phyloP scores from a whole-genome alignment of 257 asterid genomes.

The Solanum virginianum region DNA sequence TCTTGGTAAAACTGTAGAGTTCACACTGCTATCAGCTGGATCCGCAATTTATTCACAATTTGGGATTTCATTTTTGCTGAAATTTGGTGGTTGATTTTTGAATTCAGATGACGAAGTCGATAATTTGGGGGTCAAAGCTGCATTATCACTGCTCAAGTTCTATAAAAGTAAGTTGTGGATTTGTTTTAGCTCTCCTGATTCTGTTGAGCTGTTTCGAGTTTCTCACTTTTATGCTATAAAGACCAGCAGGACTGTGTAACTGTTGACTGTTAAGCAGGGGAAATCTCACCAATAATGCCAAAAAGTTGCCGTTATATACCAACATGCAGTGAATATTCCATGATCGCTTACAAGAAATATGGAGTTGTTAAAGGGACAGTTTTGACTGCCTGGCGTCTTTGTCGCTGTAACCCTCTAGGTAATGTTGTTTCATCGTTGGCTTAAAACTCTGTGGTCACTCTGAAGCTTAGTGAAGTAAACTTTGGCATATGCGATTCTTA shows the following conservation, averaged over 20 bases:
- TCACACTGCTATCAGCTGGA: not conserved
- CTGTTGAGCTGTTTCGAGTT: not conserved
- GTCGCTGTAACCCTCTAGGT: slow-evolving; percentile 97
- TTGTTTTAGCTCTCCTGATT: not conserved
- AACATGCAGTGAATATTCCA: slow-evolving; percentile 89
- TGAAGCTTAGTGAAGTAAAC: not conserved
- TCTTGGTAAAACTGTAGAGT: not conserved
- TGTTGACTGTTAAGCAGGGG: slow-evolving; percentile 38
- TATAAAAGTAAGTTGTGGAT: slow-evolving; percentile 53
- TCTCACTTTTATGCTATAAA: not conserved
- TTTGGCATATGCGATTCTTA: not conserved
- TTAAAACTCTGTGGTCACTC: not conserved
- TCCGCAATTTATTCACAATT: not conserved
- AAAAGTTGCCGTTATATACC: slow-evolving; percentile 82
- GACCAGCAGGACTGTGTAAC: not conserved
- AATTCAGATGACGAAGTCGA: slow-evolving; percentile 49
- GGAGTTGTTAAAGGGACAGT: slow-evolving; percentile 69
- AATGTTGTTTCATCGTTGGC: not conserved
- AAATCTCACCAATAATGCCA: slow-evolving; percentile 82
- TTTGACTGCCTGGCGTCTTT: slow-evolving; percentile 77
- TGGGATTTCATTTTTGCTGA: not conserved
- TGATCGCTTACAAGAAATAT: slow-evolving; percentile 90
- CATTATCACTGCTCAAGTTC: slow-evolving; percentile 60
- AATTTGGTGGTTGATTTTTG: not conserved
- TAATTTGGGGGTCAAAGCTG: slow-evolving; percentile 62